Base-by-base conservation (phyloP, 129 eudicot genomes). In the Rutidosis leptorrhynchoides region DNA sequence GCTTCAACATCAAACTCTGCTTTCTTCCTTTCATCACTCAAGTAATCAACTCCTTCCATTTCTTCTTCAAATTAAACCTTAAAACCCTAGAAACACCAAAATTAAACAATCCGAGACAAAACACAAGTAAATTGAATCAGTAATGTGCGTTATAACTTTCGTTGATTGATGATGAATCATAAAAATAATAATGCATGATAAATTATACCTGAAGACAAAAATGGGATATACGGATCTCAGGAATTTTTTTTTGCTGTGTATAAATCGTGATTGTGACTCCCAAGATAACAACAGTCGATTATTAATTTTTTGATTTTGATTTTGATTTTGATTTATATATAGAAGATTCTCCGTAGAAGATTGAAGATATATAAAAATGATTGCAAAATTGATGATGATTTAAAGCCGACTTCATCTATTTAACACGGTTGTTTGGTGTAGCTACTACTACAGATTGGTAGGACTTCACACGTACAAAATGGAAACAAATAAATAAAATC, bases 1-100 rank as follows among this genome's bases (percentile, higher is more conserved):
- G 77, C 74, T 4, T 87, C 84, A 33, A 90, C 89, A 79, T 87
- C 90, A 75, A 90, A 90, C 59, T 76, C 71, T 0, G 89, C 73
- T 68, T 76, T 90, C 70, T 78, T 87, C 85, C 97, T 80, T 85
- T 90, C 97, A 23, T 74, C 89, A 52, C 82, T 85, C 57, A 90
- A 81, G 75, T 84, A 72, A 82, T 90, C 74, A 67, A 58, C 60
- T 74, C 17, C 55, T 17, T 20, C 23, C 46, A 40, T 40, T 40
- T 40, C 21, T 48, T 17, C 54, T 16, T 15, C 22, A 48, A 48
- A 15, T 17, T 2, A 48, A 48, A n/a, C 22, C 54, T 17, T n/a
- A 48, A 15, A 48, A 48, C 20, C 46, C 46, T 40, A 48, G 54
- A 48, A n/a, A 48, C 54, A 40, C 22, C 54, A n/a, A 48, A 48